Conservation (phyloP, 768 basidiomycete genomes). For the Leccinum boreale region DNA sequence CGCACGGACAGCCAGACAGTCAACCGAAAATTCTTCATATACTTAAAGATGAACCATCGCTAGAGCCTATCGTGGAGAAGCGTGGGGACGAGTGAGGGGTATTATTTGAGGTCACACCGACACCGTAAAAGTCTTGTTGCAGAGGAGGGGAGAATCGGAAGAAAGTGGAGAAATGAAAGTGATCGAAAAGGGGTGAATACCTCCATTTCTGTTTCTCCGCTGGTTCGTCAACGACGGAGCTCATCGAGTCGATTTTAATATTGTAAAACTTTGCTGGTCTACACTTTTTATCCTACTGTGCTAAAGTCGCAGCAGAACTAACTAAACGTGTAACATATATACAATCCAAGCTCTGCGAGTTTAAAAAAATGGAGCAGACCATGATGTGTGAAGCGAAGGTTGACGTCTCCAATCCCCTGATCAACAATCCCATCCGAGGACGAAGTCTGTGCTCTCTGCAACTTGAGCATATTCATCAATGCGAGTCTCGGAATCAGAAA, state of each 20-base stretch:
- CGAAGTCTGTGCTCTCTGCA: constrained; percentile 40
- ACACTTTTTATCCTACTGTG: background rate
- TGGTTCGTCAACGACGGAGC: background rate
- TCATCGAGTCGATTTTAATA: background rate
- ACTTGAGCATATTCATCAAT: constrained; percentile 7
- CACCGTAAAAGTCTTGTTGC: background rate
- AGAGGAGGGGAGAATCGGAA: background rate
- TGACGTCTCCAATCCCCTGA: background rate
- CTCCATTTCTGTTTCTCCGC: background rate
- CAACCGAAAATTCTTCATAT: background rate
- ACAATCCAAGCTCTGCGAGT: background rate
- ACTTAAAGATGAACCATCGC: constrained; percentile 13
- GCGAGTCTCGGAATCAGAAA: constrained; percentile 25
- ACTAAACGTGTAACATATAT: background rate
- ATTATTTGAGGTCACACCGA: background rate
- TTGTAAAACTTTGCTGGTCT: background rate
- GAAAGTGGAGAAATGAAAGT: background rate
- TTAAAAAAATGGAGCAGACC: background rate
- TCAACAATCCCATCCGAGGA: constrained; percentile 79
- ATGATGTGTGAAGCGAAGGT: background rate
- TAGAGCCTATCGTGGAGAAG: constrained; percentile 19
- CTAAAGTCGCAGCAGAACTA: background rate
- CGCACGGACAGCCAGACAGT: constrained; percentile 37
- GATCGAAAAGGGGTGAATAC: background rate
- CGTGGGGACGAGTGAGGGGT: background rate